Percentiles rank a stretch among this genome's conserved stretches.
phyloP scores from a whole-genome alignment of 495 filamentous ascomycete genomes.

The Penicillium argentinense region DNA sequence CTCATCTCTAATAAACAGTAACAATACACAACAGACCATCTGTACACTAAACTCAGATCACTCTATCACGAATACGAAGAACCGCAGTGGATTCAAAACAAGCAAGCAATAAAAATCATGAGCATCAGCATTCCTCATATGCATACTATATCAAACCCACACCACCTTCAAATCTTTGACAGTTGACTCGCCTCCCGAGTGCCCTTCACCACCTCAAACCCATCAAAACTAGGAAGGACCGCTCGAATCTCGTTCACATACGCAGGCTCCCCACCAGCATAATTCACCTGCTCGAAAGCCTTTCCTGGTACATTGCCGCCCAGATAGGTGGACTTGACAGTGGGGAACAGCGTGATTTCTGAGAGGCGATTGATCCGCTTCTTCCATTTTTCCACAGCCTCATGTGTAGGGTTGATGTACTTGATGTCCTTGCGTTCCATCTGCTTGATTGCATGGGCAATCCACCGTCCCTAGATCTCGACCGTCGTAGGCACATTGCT shows the following conservation, averaged over 20 bases:
- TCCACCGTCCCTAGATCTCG: slow-evolving; percentile 51
- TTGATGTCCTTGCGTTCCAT: slow-evolving; percentile 39
- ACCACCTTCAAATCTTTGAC: slow-evolving; percentile 11
- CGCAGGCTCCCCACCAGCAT: slow-evolving; percentile 14
- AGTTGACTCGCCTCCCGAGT: neutral
- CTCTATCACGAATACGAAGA: too few species aligned
- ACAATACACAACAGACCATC: too few species aligned
- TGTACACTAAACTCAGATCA: too few species aligned
- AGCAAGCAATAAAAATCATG: too few species aligned
- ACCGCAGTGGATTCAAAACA: too few species aligned
- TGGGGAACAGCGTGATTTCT: slow-evolving; percentile 46
- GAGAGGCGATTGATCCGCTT: slow-evolving; percentile 34
- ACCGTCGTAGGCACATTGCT: slow-evolving; percentile 51
- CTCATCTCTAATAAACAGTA: too few species aligned
- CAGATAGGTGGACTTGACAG: slow-evolving; percentile 27
- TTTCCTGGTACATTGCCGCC: slow-evolving; percentile 47
- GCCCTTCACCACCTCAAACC: neutral
- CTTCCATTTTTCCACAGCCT: slow-evolving; percentile 49
- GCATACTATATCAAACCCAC: too few species aligned
- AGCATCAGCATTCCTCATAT: too few species aligned
- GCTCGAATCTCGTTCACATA: slow-evolving; percentile 4
- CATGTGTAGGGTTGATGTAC: slow-evolving; percentile 40
- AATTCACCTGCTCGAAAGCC: slow-evolving; percentile 42
- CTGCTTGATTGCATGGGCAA: slow-evolving; percentile 45
- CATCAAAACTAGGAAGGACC: neutral